These are phyloP conservation scores for Agastache rugosa DNA, from an alignment of 257 asterid species.

Conservation along the genomic window DNA sequence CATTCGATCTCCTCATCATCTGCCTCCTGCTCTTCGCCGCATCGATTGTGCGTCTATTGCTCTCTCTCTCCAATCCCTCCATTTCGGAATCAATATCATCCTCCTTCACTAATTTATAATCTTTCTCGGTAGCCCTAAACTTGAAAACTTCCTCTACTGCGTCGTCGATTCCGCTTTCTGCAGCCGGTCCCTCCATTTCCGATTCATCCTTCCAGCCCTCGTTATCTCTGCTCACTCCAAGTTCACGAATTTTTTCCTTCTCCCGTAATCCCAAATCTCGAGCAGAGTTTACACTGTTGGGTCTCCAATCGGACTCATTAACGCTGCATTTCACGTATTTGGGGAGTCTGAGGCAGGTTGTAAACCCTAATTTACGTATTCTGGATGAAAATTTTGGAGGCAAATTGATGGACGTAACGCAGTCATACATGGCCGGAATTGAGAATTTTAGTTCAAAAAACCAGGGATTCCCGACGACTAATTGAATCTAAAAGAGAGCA, in stretches of 20 bases:
- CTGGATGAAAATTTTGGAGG: constrained; percentile 26
- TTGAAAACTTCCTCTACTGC: constrained; percentile 35
- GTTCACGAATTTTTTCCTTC: constrained; percentile 7
- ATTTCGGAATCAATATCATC: constrained; percentile 35
- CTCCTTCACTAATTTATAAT: constrained; percentile 23
- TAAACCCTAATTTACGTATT: constrained; percentile 23
- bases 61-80: constrained; percentile 33
- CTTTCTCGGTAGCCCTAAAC: constrained; percentile 35
- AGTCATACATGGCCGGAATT: constrained; percentile 43
- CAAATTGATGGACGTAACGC: constrained; percentile 35
- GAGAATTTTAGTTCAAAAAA: not conserved
- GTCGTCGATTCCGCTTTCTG: constrained; percentile 23
- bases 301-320: constrained; percentile 15
- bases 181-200: constrained; percentile 19
- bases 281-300: constrained; percentile 6
- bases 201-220: constrained; percentile 13
- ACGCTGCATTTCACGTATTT: constrained; percentile 20
- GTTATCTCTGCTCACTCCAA: constrained; percentile 26
- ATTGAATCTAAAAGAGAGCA: not conserved
- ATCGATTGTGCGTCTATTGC: constrained; percentile 7
- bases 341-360: constrained; percentile 20
- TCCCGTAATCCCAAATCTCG: constrained; percentile 37
- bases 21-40: constrained; percentile 47
- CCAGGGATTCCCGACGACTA: not conserved
- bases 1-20: constrained; percentile 57